Percentiles rank a stretch among this genome's conserved stretches.
Evolutionary conservation across 768 basidiomycete species (phyloP).

Genomic region (Tubosaeta sp.): DNA sequence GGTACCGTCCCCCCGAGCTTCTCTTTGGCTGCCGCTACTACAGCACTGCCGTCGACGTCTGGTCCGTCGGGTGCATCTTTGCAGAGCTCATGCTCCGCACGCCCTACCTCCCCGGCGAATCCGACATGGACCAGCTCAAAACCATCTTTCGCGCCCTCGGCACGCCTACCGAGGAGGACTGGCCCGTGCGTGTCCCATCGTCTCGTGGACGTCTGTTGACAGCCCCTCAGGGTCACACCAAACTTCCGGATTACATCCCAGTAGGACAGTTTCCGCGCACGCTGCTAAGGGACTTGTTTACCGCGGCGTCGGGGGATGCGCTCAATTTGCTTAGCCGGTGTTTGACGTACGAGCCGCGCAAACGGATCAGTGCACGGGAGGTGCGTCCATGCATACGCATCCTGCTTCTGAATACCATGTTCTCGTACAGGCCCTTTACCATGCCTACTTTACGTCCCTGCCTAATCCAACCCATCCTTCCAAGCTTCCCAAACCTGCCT

Average conservation of each 20-base stretch:
- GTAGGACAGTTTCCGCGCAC: conserved; percentile 84
- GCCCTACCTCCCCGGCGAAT: conserved; percentile 93
- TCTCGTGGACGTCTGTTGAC: neutral
- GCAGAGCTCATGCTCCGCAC: conserved; percentile 95
- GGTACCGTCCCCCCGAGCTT: conserved; percentile 97
- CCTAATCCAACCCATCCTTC: conserved; percentile 87
- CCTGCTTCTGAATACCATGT: neutral
- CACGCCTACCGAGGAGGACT: conserved; percentile 94
- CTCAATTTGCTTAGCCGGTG: conserved; percentile 78
- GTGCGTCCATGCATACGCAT: conserved; percentile 38
- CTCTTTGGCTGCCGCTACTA: conserved; percentile 90
- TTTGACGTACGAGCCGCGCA: conserved; percentile 80
- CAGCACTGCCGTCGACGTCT: conserved; percentile 88
- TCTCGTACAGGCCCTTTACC: conserved; percentile 64
- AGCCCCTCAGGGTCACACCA: conserved; percentile 71
- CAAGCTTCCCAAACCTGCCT: conserved; percentile 74
- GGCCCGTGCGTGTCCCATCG: conserved; percentile 67
- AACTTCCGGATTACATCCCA: conserved; percentile 85
- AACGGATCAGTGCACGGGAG: conserved; percentile 74
- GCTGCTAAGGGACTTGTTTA: conserved; percentile 82
- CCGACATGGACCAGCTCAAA: conserved; percentile 95
- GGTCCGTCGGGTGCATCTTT: conserved; percentile 98
- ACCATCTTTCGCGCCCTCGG: conserved; percentile 93
- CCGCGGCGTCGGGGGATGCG: conserved; percentile 82
- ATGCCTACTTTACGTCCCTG: conserved; percentile 82